These are phyloP conservation scores for Metrosideros polymorpha DNA, from an alignment of 441 rosid genomes.

Conservation along the genomic window DNA sequence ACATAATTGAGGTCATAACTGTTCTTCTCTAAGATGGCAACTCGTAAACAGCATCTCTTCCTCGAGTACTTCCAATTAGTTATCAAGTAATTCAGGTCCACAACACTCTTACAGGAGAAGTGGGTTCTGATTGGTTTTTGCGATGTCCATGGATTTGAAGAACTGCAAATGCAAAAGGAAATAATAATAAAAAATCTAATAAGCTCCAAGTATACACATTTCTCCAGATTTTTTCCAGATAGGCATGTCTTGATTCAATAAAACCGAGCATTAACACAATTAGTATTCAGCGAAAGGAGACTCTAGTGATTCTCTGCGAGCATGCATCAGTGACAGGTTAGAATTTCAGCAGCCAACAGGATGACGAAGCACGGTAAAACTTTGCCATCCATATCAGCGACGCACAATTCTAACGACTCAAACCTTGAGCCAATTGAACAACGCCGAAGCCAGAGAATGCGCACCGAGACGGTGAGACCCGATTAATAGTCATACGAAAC, in stretches of 20 bases:
- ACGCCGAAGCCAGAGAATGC: background rate
- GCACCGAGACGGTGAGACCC: background rate
- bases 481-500: background rate
- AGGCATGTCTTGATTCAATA: background rate
- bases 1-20: slow-evolving; percentile 11
- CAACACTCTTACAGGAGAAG: slow-evolving; percentile 27
- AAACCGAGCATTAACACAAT: background rate
- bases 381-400: background rate
- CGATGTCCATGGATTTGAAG: slow-evolving; percentile 37
- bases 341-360: background rate
- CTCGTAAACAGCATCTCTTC: slow-evolving; percentile 26
- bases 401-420: background rate
- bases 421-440: background rate
- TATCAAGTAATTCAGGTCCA: slow-evolving; percentile 28
- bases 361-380: background rate
- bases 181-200: background rate
- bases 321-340: background rate
- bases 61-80: slow-evolving; percentile 35
- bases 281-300: background rate
- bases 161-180: slow-evolving; percentile 28
- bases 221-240: background rate
- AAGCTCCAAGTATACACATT: background rate
- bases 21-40: slow-evolving; percentile 21
- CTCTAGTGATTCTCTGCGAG: background rate
- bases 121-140: slow-evolving; percentile 28